Conservation (phyloP, 2,329 filamentous ascomycete species). For the Phaeosphaeriaceae sp. region DNA sequence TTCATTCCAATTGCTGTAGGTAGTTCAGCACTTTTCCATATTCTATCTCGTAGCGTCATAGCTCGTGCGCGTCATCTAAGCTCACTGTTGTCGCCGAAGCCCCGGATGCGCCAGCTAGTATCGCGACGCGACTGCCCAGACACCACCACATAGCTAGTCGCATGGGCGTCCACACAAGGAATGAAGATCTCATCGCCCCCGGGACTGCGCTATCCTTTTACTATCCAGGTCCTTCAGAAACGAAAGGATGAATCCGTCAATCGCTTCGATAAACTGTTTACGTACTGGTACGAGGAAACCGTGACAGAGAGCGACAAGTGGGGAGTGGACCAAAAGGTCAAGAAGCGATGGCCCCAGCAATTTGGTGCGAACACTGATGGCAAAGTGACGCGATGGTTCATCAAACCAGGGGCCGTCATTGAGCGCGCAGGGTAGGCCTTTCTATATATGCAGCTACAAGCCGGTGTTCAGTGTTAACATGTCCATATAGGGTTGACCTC, state of each 20-base stretch:
- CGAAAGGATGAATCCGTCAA: slow-evolving; percentile 73
- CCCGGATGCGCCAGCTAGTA: slow-evolving; percentile 42
- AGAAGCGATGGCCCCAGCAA: slow-evolving; percentile 74
- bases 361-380: slow-evolving; percentile 88
- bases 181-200: slow-evolving; percentile 59
- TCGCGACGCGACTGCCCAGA: slow-evolving; percentile 35
- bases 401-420: slow-evolving; percentile 70
- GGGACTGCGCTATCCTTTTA: slow-evolving; percentile 87
- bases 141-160: slow-evolving; percentile 23
- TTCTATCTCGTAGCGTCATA: neutral
- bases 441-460: slow-evolving; percentile 2
- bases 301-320: slow-evolving; percentile 72
- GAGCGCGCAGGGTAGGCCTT: slow-evolving; percentile 48
- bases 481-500: slow-evolving; percentile 56
- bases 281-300: slow-evolving; percentile 84
- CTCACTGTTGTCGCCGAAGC: slow-evolving; percentile 23
- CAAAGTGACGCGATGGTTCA: slow-evolving; percentile 75
- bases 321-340: slow-evolving; percentile 72
- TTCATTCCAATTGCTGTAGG: neutral
- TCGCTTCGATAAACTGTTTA: slow-evolving; percentile 78
- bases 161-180: slow-evolving; percentile 43
- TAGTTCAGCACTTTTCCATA: neutral
- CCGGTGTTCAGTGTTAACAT: slow-evolving; percentile 5
- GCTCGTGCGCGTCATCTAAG: slow-evolving; percentile 19
- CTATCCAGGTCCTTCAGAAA: slow-evolving; percentile 77